Percentiles rank a stretch among this genome's conserved stretches.
These are phyloP conservation scores for Chondrostereum purpureum DNA, from an alignment of 1,284 basidiomycete genomes.

Conservation along the genomic window DNA sequence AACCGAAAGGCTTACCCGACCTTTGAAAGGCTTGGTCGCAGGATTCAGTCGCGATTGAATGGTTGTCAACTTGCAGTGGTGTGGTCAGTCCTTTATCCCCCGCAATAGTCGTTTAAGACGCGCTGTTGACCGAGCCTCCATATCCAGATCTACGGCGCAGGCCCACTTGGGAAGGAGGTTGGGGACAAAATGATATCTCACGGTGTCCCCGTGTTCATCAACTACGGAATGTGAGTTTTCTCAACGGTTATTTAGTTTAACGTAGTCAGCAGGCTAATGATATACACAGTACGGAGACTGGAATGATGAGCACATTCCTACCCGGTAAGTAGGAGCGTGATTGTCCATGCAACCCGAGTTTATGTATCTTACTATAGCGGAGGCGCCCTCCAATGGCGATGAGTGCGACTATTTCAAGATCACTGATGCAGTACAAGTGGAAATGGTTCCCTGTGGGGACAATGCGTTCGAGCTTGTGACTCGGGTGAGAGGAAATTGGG, in stretches of 20 bases:
- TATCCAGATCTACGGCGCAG: constrained; percentile 23
- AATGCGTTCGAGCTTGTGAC: constrained; percentile 16
- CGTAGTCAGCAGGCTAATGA: no score
- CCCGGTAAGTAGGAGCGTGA: no score
- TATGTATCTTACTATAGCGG: constrained; percentile 2
- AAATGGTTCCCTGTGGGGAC: constrained; percentile 14
- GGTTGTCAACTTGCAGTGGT: no score
- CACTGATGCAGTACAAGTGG: constrained; percentile 9
- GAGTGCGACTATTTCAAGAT: constrained; percentile 23
- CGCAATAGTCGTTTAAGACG: no score
- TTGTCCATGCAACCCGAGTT: no score
- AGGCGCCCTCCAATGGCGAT: constrained; percentile 6
- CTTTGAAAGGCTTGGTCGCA: not conserved
- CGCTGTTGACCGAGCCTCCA: no score
- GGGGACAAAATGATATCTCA: constrained; percentile 19
- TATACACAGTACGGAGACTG: constrained; percentile 17
- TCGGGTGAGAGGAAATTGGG: constrained; percentile 11
- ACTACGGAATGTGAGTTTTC: constrained; percentile 22
- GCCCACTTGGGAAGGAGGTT: constrained; percentile 19
- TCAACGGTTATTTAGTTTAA: no score
- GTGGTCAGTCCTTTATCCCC: no score
- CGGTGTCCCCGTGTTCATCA: constrained; percentile 18
- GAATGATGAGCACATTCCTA: constrained; percentile 13
- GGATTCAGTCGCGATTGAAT: not conserved
- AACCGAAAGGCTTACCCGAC: no score